Evolutionary conservation across 164 flowering plant genomes (phyloP), one percentile per base, ranked within the genome.

Genomic region (Litsea cubeba): DNA sequence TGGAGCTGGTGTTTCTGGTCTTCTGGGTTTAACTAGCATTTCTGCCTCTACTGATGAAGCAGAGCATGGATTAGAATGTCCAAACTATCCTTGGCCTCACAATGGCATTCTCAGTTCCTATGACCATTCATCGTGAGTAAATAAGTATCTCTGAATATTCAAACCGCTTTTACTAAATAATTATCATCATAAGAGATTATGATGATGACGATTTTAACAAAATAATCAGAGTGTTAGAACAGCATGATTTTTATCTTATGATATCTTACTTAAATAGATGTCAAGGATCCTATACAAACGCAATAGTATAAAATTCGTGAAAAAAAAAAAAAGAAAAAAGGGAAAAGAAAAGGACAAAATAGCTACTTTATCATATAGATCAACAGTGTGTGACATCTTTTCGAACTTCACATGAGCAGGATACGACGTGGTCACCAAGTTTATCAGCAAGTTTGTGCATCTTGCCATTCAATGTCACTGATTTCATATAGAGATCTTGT

Each of bases 41-140:
- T 6, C 10, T 35, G 90, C 97, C 46, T 85, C 91, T 80, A 90
- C 95, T 74, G 97, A 95, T 86, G 99, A 95, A 81, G 97, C 99
- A 50, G 99, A 95, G 74, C 97, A 95, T 87, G 97, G 99, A 26
- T 83, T 95, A 75, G 88, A 69, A 1, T 77, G 79, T 72, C 89
- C 99, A 66, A 84, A n/a, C 81, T 91, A 95, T 80, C 97, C 97
- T 22, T 95, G 98, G 98, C 98, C 98, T 71, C 97, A 92, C 83
- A 26, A 81, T 54, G 98, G 98, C 80, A 94, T 94, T 77, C 93
- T 94, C 18, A 94, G 97, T 75, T 92, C 98, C 74, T 92, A 94
- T 77, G 97, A 94, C 70, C 98, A 94, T 84, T 88, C 91, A 71
- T 91, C 97, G 98, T 94, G 80, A 90, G 98, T 86, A 50, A 65